Evolutionary conservation across 2,329 filamentous ascomycete genomes (phyloP), one percentile per base, ranked within the genome.

Genomic region (Epichloe hybrida): DNA sequence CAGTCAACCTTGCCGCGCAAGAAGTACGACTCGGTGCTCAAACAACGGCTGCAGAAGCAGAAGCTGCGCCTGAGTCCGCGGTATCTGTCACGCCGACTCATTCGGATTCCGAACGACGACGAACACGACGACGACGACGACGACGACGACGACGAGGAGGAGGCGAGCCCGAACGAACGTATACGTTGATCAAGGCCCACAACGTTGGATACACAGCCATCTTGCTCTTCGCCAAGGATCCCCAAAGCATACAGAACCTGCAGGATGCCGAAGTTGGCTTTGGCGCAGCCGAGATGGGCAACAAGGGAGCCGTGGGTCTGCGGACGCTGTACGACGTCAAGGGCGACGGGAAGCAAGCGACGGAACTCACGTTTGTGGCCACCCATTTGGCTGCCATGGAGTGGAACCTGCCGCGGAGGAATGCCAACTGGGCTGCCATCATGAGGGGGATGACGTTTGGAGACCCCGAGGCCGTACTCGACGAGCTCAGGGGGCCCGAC

Each of bases 341-440:
- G 9, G 51, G 49, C 42, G 51, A 50, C 31, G 57, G 55, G 9
- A 59, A 58, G 20, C 59, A 57, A 50, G 70, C 70, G 4, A 77
- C 84, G 27, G 79, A 86, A 59, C 66, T 96, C 50, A 95, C 88
- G 0, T 93, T 97, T 64, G 83, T 95, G 40, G 82, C 87, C 39
- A 87, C 89, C 12, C 93, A 98, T 66, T 72, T 97, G 51, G 88
- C 90, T 0, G 86, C 91, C 6, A 88, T 88, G 80, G 93, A 98
- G 67, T 79, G 80, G 69, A 86, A 83, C 44, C 70, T 88, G 46
- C 73, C 81, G 49, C 75, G 81, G 44, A 77, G 93, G 49, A 97
- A 97, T 62, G 74, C 81, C 58, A 91, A 97, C 64, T 98, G 93
- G 90, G 81, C 83, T 60, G 81, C 77, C 57, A 88, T 97, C 53